Evolutionary conservation across 805 yeast species (phyloP), one percentile per base, ranked within the genome.

Genomic region (Huiozyma sinensis): DNA sequence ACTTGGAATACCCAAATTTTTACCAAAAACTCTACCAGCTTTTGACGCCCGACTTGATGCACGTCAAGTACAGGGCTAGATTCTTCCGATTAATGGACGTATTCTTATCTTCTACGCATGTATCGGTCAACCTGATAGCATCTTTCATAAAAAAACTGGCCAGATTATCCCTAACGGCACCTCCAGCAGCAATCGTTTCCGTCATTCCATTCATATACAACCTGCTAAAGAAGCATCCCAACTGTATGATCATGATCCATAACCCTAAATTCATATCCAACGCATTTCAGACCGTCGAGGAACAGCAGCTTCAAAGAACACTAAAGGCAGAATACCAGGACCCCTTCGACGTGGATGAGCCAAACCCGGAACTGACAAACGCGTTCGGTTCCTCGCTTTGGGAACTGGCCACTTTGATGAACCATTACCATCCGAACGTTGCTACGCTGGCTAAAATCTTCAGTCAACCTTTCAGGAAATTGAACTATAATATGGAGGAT

Each of bases 341-440:
- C 59, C 83, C 95, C 5, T 90, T 75, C 58, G 69, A 82, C 50
- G 65, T 69, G 32, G 47, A 60, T 1, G 95, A 85, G 54, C 43
- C 48, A 1, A 87, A 90, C 59, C 98, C 98, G 2, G 70, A 82
- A 45, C 67, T 73, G 46, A 83, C 96, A 0, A 69, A 76, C 32
- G 97, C 97, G 4, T 67, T 89, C 33, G 80, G 75, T 6, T 84
- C 95, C 0, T 89, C 97, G 0, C 64, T 89, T 40, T 92, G 98
- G 98, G 98, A 92, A 63, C 60, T 90, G 45, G 85, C 83, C 47
- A 72, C 95, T 0, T 65, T 84, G 45, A 77, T 81, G 68, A 64
- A 76, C 9, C 98, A 92, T 60, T 90, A 88, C 58, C 97, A 92
- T 65, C 97, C 97, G 11, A 92, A 92, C 56, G 87, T 92, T 9